These are phyloP conservation scores for Pezicula carpinea DNA, from an alignment of 2,329 filamentous ascomycete genomes.

Conservation along the genomic window DNA sequence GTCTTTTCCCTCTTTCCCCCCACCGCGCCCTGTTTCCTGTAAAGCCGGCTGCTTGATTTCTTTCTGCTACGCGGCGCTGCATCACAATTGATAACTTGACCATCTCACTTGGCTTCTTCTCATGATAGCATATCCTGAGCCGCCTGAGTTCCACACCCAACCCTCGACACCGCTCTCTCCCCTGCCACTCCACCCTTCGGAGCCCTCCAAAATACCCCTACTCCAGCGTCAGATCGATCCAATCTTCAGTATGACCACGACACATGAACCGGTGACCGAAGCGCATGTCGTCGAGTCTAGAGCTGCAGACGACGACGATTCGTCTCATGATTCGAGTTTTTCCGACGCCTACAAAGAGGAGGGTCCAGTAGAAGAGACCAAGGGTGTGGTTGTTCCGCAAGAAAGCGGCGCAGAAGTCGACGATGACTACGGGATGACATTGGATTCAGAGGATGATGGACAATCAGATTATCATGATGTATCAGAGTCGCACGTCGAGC, in stretches of 20 bases:
- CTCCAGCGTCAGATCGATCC: constrained; percentile 70
- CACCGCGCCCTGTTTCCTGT: background rate
- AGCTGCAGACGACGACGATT: constrained; percentile 14
- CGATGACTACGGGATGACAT: constrained; percentile 33
- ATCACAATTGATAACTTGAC: constrained; percentile 4
- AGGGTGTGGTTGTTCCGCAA: constrained; percentile 10
- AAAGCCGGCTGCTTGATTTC: constrained; percentile 1
- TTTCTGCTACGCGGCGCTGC: background rate
- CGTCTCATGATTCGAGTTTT: constrained; percentile 26
- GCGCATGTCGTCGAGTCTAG: constrained; percentile 10
- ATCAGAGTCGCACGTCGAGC: constrained; percentile 25
- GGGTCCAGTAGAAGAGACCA: constrained; percentile 17
- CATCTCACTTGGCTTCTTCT: constrained; percentile 9
- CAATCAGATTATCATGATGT: constrained; percentile 28
- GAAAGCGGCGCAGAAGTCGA: constrained; percentile 20
- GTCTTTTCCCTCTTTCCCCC: background rate
- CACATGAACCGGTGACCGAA: constrained; percentile 41
- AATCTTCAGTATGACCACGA: constrained; percentile 62
- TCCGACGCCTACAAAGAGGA: constrained; percentile 30
- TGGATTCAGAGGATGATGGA: constrained; percentile 30
- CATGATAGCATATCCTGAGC: constrained; percentile 30
- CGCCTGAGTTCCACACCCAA: constrained; percentile 58
- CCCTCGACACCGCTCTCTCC: constrained; percentile 67
- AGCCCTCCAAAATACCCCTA: constrained; percentile 65
- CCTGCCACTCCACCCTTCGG: constrained; percentile 62